Percentiles rank a stretch among this genome's conserved stretches.
phyloP scores from a whole-genome alignment of 2,329 filamentous ascomycete genomes.

The Paecilomyces fulvus region DNA sequence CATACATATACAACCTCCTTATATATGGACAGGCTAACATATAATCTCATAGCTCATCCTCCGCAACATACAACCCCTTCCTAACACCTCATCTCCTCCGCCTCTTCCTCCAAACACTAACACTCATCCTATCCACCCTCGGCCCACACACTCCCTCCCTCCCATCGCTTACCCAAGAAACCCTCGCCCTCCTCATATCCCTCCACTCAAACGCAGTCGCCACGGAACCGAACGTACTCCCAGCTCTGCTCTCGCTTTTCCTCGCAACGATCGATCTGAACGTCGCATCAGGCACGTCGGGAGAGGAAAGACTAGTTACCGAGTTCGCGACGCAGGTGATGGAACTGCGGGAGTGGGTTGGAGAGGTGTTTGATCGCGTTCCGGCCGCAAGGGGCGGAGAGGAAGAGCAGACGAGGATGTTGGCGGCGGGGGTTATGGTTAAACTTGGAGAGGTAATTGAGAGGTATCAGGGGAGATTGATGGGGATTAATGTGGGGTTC shows the following conservation, averaged over 20 bases:
- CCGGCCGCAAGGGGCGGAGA: slow-evolving; percentile 48
- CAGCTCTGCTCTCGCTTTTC: slow-evolving; percentile 69
- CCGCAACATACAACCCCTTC: slow-evolving; percentile 48
- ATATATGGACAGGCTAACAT: slow-evolving; percentile 3
- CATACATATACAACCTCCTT: neutral
- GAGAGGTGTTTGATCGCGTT: slow-evolving; percentile 59
- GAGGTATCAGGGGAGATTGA: slow-evolving; percentile 65
- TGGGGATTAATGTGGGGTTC: slow-evolving; percentile 57
- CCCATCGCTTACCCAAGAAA: slow-evolving; percentile 71
- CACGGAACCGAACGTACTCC: slow-evolving; percentile 58
- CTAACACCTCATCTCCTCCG: slow-evolving; percentile 68
- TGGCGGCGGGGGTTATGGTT: slow-evolving; percentile 76
- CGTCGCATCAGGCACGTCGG: slow-evolving; percentile 36
- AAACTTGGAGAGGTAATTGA: slow-evolving; percentile 74
- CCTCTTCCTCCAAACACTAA: slow-evolving; percentile 77
- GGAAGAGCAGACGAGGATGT: slow-evolving; percentile 41
- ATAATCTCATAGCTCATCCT: slow-evolving; percentile 20
- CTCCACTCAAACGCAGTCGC: slow-evolving; percentile 47
- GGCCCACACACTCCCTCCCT: slow-evolving; percentile 71
- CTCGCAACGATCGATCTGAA: slow-evolving; percentile 78
- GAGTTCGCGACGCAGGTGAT: slow-evolving; percentile 68
- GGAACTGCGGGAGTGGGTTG: slow-evolving; percentile 82
- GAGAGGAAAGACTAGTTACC: slow-evolving; percentile 62
- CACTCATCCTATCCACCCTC: slow-evolving; percentile 70
- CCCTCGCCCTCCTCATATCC: slow-evolving; percentile 72